phyloP scores from a whole-genome alignment of 371 early-diverging fungal species.

The Syncephalastrum monosporum region DNA sequence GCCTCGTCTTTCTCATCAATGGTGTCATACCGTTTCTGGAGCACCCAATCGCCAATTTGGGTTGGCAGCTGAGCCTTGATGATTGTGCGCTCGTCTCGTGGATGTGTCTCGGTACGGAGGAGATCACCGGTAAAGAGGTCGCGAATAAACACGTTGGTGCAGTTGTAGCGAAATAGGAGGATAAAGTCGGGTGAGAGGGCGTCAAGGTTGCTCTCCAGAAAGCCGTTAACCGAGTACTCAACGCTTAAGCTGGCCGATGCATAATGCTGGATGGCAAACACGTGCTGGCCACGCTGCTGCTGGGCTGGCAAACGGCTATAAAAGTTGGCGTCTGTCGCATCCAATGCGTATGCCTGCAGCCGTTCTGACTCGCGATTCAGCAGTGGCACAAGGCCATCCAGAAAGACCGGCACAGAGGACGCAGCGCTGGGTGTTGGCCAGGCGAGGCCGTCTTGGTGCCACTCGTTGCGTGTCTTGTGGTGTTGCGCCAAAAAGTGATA shows the following conservation, averaged over 20 bases:
- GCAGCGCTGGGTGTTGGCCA: background rate
- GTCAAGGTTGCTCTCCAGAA: constrained; percentile 70
- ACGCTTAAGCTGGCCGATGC: constrained; percentile 36
- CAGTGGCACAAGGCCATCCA: constrained; percentile 17
- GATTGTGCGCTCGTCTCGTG: constrained; percentile 55
- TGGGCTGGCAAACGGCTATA: constrained; percentile 20
- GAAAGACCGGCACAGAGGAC: constrained; percentile 2
- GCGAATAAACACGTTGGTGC: constrained; percentile 64
- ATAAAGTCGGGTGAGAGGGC: constrained; percentile 78
- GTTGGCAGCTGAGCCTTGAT: constrained; percentile 59
- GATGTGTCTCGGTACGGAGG: constrained; percentile 52
- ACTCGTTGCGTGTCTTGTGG: constrained; percentile 1
- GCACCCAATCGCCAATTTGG: constrained; percentile 53
- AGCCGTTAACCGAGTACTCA: constrained; percentile 73
- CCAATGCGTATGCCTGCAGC: constrained; percentile 35
- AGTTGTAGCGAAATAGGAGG: constrained; percentile 65
- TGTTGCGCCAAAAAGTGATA: constrained; percentile 43
- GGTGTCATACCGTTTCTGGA: constrained; percentile 20
- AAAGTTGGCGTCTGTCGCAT: constrained; percentile 43
- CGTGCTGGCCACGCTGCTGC: constrained; percentile 6
- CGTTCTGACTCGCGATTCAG: constrained; percentile 34
- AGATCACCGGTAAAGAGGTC: constrained; percentile 51
- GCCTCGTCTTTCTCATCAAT: background rate
- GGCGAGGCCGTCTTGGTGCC: constrained; percentile 1
- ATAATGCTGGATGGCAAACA: constrained; percentile 81